Conservation (phyloP, 345 rosid species). For the Boechera divaricarpa region DNA sequence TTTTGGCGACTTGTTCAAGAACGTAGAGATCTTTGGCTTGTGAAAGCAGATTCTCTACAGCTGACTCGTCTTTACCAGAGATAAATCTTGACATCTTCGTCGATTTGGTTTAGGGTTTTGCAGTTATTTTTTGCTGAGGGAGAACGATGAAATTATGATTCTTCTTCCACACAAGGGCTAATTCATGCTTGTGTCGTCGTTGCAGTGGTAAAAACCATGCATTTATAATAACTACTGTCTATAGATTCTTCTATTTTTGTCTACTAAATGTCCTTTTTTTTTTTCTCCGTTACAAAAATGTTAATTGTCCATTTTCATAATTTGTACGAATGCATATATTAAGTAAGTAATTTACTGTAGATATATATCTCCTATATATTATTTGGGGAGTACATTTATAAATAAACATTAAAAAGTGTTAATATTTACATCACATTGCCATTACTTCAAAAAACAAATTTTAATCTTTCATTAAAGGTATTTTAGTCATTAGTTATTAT, state of each 20-base stretch:
- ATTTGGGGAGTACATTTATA: no score
- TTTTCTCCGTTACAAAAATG: not conserved
- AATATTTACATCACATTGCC: no score
- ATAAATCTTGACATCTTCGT: constrained; percentile 54
- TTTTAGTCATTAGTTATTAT: no score
- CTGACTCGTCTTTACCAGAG: constrained; percentile 64
- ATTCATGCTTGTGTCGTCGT: constrained; percentile 30
- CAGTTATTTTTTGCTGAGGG: not conserved
- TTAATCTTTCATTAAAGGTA: no score
- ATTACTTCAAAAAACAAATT: no score
- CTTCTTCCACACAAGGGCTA: constrained; percentile 23
- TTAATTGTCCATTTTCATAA: not conserved
- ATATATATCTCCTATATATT: no score
- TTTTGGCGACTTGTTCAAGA: constrained; percentile 73
- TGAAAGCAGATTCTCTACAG: constrained; percentile 67
- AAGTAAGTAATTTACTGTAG: no score
- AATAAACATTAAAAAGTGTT: no score
- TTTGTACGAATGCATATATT: no score
- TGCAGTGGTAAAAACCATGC: not conserved
- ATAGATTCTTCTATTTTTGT: not conserved
- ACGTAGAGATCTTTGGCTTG: constrained; percentile 62
- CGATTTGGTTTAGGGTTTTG: not conserved
- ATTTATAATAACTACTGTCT: not conserved
- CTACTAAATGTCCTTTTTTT: not conserved
- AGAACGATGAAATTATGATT: not conserved